Evolutionary conservation across 148 eudicot species (phyloP).

Genomic region (Camellia sinensis): DNA sequence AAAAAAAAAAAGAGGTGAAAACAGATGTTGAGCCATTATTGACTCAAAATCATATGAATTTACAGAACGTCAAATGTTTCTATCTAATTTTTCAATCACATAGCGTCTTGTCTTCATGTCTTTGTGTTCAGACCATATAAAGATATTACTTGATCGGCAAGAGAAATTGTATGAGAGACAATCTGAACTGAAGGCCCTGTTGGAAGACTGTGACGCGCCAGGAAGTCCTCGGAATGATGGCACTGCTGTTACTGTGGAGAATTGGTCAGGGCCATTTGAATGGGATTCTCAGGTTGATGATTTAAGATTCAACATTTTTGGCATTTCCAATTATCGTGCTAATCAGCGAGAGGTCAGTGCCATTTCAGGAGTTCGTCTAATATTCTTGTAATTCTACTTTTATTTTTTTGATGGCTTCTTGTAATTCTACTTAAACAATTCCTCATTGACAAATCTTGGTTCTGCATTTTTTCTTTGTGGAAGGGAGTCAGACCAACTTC

Average conservation of each 20-base stretch:
- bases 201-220: constrained; percentile 59
- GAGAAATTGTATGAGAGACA: constrained; percentile 71
- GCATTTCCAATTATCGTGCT: constrained; percentile 82
- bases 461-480: neutral
- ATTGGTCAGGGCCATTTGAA: constrained; percentile 76
- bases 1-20: too few species aligned
- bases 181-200: constrained; percentile 71
- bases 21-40: neutral
- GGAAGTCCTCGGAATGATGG: constrained; percentile 38
- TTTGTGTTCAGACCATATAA: constrained; percentile 70
- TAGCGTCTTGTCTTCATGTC: neutral
- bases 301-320: constrained; percentile 74
- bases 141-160: constrained; percentile 74
- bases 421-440: neutral
- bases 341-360: constrained; percentile 89
- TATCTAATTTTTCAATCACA: neutral
- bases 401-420: too few species aligned
- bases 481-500: neutral
- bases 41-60: neutral
- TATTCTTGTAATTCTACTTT: neutral
- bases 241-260: constrained; percentile 50
- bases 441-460: neutral
- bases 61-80: neutral
- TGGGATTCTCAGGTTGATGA: constrained; percentile 93
- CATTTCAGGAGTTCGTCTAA: constrained; percentile 7